Evolutionary conservation across 78 protist species (phyloP), one percentile per base, ranked within the genome.

Genomic region (Dictyostelium capitatum): DNA sequence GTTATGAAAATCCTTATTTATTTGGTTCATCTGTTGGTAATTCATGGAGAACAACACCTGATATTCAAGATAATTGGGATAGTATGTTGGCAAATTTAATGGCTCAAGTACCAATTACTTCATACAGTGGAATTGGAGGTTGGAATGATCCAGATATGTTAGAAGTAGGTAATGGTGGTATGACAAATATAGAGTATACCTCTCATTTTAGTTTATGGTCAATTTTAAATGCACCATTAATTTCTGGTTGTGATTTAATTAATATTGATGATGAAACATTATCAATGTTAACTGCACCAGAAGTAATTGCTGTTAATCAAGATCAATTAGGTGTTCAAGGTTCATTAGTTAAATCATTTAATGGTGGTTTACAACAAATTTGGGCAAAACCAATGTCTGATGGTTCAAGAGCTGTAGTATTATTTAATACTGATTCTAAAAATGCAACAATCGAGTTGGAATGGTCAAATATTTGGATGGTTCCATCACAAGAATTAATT

Each of bases 61-160:
- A 80, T 25, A 82, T 91, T 25, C 30, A 79, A 12, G 94, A 95
- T 4, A 89, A 48, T 53, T 95, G 95, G 95, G 72, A 48, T 20
- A 57, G 83, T n/a, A 57, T 95, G 59, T 17, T 89, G 14, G 20
- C 50, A 17, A 91, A 89, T 75, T 69, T 90, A 9, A 73, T 70
- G 54, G 53, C 72, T 6, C 90, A 80, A 82, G 69, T 73, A 19
- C 50, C 72, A n/a, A 82, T 78, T 8, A 7, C 91, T 12, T 25
- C 72, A 0, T 28, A 17, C 57, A 74, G 92, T 17, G 92, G 85
- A 9, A 77, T 84, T 25, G 97, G 97, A 30, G 94, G 90, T 5
- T 96, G 94, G 95, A 96, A 96, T 47, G 97, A 96, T 46, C 95
- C 97, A 30, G 78, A 90, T 10, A 72, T 92, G 98, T 48, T 96